Conservation (phyloP, 2,329 filamentous ascomycete species). For the Trichoderma oligosporum region DNA sequence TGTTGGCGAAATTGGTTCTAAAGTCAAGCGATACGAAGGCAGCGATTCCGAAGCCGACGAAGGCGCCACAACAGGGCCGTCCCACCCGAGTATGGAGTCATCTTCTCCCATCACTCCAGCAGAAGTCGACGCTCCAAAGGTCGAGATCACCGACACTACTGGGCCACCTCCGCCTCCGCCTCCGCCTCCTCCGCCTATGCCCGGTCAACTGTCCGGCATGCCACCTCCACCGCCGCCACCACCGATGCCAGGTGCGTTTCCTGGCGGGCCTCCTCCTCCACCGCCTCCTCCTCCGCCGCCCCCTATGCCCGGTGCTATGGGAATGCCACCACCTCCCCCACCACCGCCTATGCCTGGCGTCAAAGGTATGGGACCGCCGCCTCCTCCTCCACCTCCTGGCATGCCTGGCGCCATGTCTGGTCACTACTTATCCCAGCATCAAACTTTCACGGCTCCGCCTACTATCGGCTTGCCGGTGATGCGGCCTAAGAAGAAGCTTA, state of each 20-base stretch:
- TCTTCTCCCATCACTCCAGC: constrained; percentile 64
- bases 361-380: constrained; percentile 36
- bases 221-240: constrained; percentile 37
- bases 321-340: constrained; percentile 26
- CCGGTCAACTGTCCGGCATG: constrained; percentile 31
- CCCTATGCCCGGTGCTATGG: constrained; percentile 44
- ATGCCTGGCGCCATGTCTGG: constrained; percentile 68
- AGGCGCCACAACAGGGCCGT: constrained; percentile 67
- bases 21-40: constrained; percentile 67
- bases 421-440: constrained; percentile 68
- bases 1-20: constrained; percentile 68
- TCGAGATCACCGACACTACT: constrained; percentile 50
- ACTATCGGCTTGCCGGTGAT: constrained; percentile 72
- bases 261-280: constrained; percentile 43
- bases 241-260: constrained; percentile 40
- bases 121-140: constrained; percentile 58
- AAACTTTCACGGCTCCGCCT: constrained; percentile 49
- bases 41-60: constrained; percentile 69
- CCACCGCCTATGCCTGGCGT: constrained; percentile 43
- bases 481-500: constrained; percentile 97
- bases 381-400: constrained; percentile 58
- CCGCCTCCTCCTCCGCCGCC: constrained; percentile 42
- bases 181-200: constrained; percentile 32
- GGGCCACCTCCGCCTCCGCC: constrained; percentile 40
- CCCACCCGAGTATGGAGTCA: constrained; percentile 70